Conservation (phyloP, 2,329 filamentous ascomycete species). For the Claviceps capensis region DNA sequence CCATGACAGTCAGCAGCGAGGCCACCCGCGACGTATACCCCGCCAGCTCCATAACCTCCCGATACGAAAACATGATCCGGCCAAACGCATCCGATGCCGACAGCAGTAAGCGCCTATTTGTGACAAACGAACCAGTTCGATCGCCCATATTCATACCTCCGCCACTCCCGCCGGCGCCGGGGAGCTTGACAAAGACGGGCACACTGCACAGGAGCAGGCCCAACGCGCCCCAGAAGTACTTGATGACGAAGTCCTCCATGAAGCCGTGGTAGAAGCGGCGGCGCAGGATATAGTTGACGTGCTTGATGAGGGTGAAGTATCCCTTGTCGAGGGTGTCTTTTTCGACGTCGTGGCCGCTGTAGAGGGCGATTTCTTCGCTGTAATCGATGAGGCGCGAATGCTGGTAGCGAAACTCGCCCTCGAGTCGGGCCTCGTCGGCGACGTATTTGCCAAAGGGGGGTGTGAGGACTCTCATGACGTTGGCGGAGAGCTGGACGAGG, state of each 20-base stretch:
- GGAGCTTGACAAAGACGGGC: constrained; percentile 89
- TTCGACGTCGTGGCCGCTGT: constrained; percentile 82
- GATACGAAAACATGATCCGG: constrained; percentile 94
- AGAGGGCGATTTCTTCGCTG: constrained; percentile 86
- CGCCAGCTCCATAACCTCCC: constrained; percentile 90
- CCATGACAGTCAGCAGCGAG: constrained; percentile 82
- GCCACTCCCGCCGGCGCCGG: constrained; percentile 35
- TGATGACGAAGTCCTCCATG: constrained; percentile 99
- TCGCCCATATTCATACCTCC: constrained; percentile 54
- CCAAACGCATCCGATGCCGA: constrained; percentile 93
- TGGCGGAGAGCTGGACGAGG: constrained; percentile 83
- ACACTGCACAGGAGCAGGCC: constrained; percentile 86
- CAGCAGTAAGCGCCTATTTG: constrained; percentile 80
- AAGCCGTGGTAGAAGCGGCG: constrained; percentile 93
- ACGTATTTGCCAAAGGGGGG: constrained; percentile 97
- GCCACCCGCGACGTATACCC: constrained; percentile 91
- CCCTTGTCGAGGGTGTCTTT: constrained; percentile 96
- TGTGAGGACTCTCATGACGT: constrained; percentile 84
- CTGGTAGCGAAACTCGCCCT: constrained; percentile 93
- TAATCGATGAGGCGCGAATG: constrained; percentile 93
- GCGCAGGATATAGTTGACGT: constrained; percentile 89
- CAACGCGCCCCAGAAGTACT: constrained; percentile 96
- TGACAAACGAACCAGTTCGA: constrained; percentile 69
- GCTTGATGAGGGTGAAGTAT: constrained; percentile 97
- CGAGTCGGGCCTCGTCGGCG: constrained; percentile 83